Conservation (phyloP, 495 filamentous ascomycete species). For the Bombardia bombarda region DNA sequence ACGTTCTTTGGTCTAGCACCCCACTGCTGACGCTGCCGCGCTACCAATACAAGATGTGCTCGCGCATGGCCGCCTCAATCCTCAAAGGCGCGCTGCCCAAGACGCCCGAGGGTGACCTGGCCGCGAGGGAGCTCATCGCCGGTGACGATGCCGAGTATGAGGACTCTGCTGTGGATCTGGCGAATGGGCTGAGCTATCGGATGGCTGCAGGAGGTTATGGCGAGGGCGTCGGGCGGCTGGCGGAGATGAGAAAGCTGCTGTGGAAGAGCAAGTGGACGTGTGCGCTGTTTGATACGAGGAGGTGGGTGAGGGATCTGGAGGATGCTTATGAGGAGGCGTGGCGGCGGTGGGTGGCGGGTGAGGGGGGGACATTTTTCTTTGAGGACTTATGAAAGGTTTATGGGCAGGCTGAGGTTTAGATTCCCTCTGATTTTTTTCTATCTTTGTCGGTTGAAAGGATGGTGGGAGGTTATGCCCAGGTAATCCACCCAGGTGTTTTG, state of each 20-base stretch:
- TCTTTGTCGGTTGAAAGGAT: not conserved
- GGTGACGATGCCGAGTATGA: conserved; percentile 75
- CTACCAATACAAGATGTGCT: conserved; percentile 98
- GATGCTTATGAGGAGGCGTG: conserved; percentile 82
- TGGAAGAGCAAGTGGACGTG: conserved; percentile 77
- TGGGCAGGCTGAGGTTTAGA: too few relatives aligned
- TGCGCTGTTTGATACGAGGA: conserved; percentile 79
- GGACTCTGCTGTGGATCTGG: conserved; percentile 66
- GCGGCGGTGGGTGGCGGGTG: conserved; percentile 75
- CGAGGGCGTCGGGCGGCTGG: conserved; percentile 56
- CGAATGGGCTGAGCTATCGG: conserved; percentile 56
- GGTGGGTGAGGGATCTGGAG: conserved; percentile 92
- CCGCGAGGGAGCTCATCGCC: conserved; percentile 70
- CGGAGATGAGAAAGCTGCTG: conserved; percentile 68
- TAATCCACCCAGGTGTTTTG: too few relatives aligned
- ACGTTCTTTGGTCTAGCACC: conserved; percentile 93
- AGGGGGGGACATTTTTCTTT: conserved; percentile 78
- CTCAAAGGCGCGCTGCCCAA: conserved; percentile 80
- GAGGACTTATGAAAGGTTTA: too few relatives aligned
- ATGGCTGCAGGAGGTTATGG: conserved; percentile 32
- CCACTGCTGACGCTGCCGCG: conserved; percentile 90
- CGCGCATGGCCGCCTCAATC: conserved; percentile 93
- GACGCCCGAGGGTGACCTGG: conserved; percentile 53
- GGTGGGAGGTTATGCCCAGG: too few relatives aligned
- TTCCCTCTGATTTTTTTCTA: not conserved